phyloP scores from a whole-genome alignment of 2,329 filamentous ascomycete species.

The Phoma sp. region DNA sequence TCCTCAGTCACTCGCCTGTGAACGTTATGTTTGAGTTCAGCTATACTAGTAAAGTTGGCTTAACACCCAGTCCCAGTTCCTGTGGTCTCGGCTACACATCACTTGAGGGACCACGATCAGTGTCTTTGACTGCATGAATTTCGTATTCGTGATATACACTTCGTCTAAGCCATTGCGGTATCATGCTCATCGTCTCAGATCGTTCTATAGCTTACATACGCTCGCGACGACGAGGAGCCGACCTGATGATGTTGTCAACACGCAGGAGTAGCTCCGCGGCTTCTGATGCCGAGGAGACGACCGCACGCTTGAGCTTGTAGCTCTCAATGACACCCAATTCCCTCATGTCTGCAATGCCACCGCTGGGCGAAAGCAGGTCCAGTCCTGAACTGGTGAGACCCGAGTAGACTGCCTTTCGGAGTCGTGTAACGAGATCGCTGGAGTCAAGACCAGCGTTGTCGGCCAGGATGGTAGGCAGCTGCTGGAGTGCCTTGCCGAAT shows the following conservation, averaged over 20 bases:
- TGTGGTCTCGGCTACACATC: not conserved
- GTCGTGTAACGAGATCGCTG: constrained; percentile 87
- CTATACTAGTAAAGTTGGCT: not conserved
- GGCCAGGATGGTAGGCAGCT: constrained; percentile 93
- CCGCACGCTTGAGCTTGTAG: constrained; percentile 98
- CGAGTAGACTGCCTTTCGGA: constrained; percentile 94
- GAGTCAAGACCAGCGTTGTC: constrained; percentile 98
- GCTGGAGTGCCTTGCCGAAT: constrained; percentile 87
- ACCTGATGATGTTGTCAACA: constrained; percentile 97
- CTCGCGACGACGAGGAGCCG: constrained; percentile 83
- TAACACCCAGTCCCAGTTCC: not conserved
- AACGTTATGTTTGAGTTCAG: not conserved
- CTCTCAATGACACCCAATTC: constrained; percentile 95
- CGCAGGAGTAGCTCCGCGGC: constrained; percentile 93
- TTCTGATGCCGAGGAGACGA: constrained; percentile 94
- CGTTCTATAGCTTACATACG: constrained; percentile 64
- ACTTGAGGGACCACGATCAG: not conserved
- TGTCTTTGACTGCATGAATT: constrained; percentile 34
- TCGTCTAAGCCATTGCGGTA: constrained; percentile 35
- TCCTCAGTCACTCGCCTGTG: not conserved
- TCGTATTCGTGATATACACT: constrained; percentile 38
- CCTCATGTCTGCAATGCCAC: constrained; percentile 94
- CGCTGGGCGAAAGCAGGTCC: constrained; percentile 86
- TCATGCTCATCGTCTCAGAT: constrained; percentile 18
- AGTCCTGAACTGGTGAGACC: constrained; percentile 92